A percentile compares a stretch with the other conserved stretches of the same genome.
These are phyloP conservation scores for Verticillium tricorpus DNA, from an alignment of 2,329 filamentous ascomycete species.

Conservation along the genomic window DNA sequence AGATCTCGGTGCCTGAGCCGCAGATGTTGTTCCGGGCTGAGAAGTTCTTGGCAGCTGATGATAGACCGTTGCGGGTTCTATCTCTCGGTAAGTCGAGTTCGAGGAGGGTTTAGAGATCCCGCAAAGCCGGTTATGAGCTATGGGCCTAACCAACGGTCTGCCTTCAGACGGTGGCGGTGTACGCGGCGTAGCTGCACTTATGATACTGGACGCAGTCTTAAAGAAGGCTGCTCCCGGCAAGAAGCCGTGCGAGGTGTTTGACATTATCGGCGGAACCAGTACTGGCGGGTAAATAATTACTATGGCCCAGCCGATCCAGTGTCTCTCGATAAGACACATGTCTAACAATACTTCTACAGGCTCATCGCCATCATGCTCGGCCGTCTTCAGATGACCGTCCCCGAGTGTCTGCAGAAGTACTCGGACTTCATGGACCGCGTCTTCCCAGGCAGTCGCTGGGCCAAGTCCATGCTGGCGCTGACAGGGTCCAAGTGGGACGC, in stretches of 20 bases:
- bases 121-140: neutral
- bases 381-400: constrained; percentile 11
- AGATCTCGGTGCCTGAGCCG: too few species aligned
- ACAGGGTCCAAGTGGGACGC: neutral
- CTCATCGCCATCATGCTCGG: constrained; percentile 38
- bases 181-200: neutral
- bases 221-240: constrained; percentile 5
- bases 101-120: neutral
- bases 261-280: constrained; percentile 24
- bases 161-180: neutral
- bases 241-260: constrained; percentile 21
- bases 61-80: neutral
- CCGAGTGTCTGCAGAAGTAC: constrained; percentile 1
- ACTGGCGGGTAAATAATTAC: constrained; percentile 14
- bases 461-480: neutral
- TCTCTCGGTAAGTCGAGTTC: neutral
- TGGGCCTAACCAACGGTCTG: neutral
- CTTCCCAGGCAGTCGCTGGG: neutral
- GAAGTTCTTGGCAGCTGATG: neutral
- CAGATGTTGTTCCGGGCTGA: neutral
- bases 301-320: neutral
- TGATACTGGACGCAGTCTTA: constrained; percentile 3
- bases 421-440: neutral
- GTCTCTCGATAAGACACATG: too few species aligned
- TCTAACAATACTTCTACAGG: neutral